Percentiles rank a stretch among this genome's conserved stretches.
phyloP scores from a whole-genome alignment of 2,329 filamentous ascomycete genomes.

The Fusarium subtropicale region DNA sequence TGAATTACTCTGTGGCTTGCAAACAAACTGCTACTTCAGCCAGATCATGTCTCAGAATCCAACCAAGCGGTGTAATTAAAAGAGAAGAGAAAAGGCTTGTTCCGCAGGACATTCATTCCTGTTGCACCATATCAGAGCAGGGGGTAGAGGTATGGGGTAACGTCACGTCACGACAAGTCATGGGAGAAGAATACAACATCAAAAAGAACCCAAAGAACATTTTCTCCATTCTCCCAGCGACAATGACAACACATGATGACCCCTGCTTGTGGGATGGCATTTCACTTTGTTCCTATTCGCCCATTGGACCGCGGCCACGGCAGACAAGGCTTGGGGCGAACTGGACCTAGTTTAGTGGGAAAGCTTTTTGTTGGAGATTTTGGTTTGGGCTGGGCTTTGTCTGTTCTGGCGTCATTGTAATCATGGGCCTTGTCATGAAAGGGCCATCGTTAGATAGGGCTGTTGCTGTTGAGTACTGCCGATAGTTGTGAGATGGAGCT shows the following conservation, averaged over 20 bases:
- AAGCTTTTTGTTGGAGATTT: constrained; percentile 42
- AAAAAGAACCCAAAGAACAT: not conserved
- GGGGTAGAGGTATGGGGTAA: constrained; percentile 38
- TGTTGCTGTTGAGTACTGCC: not conserved
- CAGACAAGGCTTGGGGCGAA: constrained; percentile 37
- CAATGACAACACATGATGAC: constrained; percentile 33
- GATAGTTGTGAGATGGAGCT: not conserved
- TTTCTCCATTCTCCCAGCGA: not conserved
- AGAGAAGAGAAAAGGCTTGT: constrained; percentile 4
- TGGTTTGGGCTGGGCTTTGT: not conserved
- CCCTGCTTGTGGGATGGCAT: constrained; percentile 27
- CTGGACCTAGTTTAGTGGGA: constrained; percentile 34
- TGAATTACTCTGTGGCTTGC: not conserved
- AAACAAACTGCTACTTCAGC: not conserved
- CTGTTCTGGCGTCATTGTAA: constrained; percentile 26
- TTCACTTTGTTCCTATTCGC: constrained; percentile 27
- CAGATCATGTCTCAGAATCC: constrained; percentile 7
- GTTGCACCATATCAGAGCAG: constrained; percentile 35
- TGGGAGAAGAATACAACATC: constrained; percentile 8
- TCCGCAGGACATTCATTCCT: constrained; percentile 19
- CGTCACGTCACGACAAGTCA: constrained; percentile 40
- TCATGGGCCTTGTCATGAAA: constrained; percentile 1
- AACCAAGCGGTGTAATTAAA: constrained; percentile 35
- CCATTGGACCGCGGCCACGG: constrained; percentile 19
- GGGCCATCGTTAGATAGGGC: not conserved